Evolutionary conservation across 2,329 filamentous ascomycete species (phyloP), one percentile per base, ranked within the genome.

Genomic region (Eurotiales sp.): DNA sequence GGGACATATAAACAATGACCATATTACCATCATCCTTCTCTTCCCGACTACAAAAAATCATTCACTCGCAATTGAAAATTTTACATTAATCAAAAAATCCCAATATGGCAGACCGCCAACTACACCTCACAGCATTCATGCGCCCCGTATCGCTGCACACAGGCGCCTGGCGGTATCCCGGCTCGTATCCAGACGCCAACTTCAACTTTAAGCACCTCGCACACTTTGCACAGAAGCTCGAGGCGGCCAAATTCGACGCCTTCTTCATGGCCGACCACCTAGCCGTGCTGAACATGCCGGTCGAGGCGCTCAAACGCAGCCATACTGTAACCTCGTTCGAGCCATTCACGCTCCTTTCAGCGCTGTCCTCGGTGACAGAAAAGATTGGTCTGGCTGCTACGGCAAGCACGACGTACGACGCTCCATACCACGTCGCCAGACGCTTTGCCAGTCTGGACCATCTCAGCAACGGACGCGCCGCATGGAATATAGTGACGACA

Each of bases 41-140:
- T 27, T 6, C 25, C 25, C 10, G 25, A 10, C 5, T 27, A 40
- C 39, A 11, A 21, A 27, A 27, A 8, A 40, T 30, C 25, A n/a
- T 14, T 4, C 10, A 10, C 10, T 27, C 5, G 10, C 10, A 27
- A 10, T 27, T 5, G 5, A 27, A 5, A 27, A 5, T 27, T 27
- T 27, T 5, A 27, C 10, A 27, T 27, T 10, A 27, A 27, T 5
- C 10, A 27, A 37, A n/a, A 15, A 15, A 17, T 19, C 14, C 10
- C 17, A 32, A 51, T 11, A 51, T 51, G 49, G 17, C 49, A 15
- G 42, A 47, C 2, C 64, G 62, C 48, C 61, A 76, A 54, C 64
- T 81, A 5, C 78, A 82, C 55, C 71, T 83, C 3, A 81, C 79
- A 2, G 79, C 79, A 1, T 82, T 82, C 54, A 82, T 83, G 78